Percentiles rank a stretch among this genome's conserved stretches.
Evolutionary conservation across 2,329 filamentous ascomycete species (phyloP).

Genomic region (Clarireedia paspali): DNA sequence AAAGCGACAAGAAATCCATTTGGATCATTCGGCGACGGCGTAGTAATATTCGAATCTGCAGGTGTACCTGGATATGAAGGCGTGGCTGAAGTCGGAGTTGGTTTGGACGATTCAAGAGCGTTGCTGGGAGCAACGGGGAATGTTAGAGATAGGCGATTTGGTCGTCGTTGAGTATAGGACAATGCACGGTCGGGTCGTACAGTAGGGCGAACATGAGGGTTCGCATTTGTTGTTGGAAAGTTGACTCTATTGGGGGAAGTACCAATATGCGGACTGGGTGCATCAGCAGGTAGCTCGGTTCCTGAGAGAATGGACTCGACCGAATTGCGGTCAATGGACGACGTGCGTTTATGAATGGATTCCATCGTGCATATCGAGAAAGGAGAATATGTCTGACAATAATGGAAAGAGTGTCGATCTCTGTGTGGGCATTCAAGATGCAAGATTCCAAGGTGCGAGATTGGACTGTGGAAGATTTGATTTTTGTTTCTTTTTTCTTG

Average conservation of each 20-base stretch:
- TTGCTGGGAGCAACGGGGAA: constrained; percentile 27
- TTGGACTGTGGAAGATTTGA: not conserved
- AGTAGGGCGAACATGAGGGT: constrained; percentile 16
- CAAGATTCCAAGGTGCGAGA: not conserved
- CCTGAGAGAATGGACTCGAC: constrained; percentile 27
- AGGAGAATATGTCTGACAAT: constrained; percentile 8
- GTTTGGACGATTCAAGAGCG: constrained; percentile 20
- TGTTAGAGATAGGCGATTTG: constrained; percentile 28
- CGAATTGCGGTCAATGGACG: constrained; percentile 24
- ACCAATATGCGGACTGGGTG: constrained; percentile 23
- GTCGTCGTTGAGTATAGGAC: constrained; percentile 23
- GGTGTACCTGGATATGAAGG: constrained; percentile 24
- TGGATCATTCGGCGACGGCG: constrained; percentile 24
- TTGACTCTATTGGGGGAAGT: constrained; percentile 21
- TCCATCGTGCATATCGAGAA: constrained; percentile 26
- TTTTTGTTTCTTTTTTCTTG: not conserved
- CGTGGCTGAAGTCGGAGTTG: constrained; percentile 23
- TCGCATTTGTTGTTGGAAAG: constrained; percentile 17
- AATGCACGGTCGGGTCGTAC: constrained; percentile 20
- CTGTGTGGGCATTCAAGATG: constrained; percentile 19
- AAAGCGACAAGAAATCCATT: constrained; percentile 71
- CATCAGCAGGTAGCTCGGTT: constrained; percentile 17
- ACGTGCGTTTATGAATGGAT: constrained; percentile 19
- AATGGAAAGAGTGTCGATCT: constrained; percentile 17
- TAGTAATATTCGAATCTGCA: constrained; percentile 14